Conservation (phyloP, 73 alveolate genomes). For the Paramecium sexaurelia region DNA sequence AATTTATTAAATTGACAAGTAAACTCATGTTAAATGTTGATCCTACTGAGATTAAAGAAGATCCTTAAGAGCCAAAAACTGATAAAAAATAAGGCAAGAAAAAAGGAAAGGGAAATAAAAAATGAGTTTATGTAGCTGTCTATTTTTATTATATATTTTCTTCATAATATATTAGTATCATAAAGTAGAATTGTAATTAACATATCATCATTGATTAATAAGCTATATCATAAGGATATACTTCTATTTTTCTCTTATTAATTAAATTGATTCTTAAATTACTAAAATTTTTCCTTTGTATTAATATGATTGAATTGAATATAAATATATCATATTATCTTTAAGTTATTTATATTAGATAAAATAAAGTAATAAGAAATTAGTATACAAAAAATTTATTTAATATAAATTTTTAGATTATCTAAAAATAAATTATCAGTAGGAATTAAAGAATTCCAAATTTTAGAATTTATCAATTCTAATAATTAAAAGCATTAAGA, state of each 20-base stretch:
- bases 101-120: constrained; percentile 44
- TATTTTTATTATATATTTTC: neutral
- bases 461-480: neutral
- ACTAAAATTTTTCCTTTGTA: too few species aligned
- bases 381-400: too few species aligned
- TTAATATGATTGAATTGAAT: too few species aligned
- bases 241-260: too few species aligned
- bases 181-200: neutral
- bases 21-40: constrained; percentile 47
- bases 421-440: neutral
- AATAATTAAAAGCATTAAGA: neutral
- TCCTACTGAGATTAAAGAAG: constrained; percentile 23
- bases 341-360: too few species aligned
- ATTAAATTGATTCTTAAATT: too few species aligned
- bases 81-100: constrained; percentile 9
- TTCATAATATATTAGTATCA: neutral
- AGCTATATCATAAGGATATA: too few species aligned
- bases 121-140: neutral
- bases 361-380: too few species aligned
- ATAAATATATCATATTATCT: too few species aligned
- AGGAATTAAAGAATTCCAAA: neutral
- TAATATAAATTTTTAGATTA: too few species aligned
- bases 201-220: too few species aligned
- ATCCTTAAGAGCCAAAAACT: neutral
- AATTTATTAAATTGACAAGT: constrained; percentile 48